Evolutionary conservation across 2,329 filamentous ascomycete species (phyloP).

Genomic region (Aspergillus phoenicis): DNA sequence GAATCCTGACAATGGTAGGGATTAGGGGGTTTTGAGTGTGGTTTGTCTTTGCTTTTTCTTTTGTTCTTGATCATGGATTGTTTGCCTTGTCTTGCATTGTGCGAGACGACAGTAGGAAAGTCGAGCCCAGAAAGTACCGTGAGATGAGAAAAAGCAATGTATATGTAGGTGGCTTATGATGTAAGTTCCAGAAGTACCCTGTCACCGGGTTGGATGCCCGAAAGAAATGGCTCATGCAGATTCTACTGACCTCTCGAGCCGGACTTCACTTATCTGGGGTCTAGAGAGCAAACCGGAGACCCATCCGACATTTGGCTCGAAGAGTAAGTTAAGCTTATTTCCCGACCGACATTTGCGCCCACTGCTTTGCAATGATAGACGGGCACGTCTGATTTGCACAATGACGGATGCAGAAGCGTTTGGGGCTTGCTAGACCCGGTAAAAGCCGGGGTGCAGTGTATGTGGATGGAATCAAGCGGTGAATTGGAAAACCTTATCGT

Average conservation of each 20-base stretch:
- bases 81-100: background rate
- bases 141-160: background rate
- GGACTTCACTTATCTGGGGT: background rate
- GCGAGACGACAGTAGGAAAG: background rate
- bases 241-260: no score
- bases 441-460: background rate
- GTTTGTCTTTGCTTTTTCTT: background rate
- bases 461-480: background rate
- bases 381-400: background rate
- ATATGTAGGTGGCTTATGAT: background rate
- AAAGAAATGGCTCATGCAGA: background rate
- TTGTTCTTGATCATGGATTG: background rate
- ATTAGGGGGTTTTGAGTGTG: background rate
- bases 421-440: background rate
- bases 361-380: background rate
- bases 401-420: conserved; percentile 8
- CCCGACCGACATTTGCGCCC: background rate
- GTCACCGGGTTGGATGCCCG: background rate
- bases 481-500: background rate
- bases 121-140: no score
- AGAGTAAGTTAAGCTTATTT: conserved; percentile 9
- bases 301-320: background rate
- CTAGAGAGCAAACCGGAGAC: conserved; percentile 1
- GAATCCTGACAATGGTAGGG: background rate
- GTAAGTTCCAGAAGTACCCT: background rate